phyloP scores from a whole-genome alignment of 1,139 yeast species.

The Lodderomyces metapsilosis region DNA sequence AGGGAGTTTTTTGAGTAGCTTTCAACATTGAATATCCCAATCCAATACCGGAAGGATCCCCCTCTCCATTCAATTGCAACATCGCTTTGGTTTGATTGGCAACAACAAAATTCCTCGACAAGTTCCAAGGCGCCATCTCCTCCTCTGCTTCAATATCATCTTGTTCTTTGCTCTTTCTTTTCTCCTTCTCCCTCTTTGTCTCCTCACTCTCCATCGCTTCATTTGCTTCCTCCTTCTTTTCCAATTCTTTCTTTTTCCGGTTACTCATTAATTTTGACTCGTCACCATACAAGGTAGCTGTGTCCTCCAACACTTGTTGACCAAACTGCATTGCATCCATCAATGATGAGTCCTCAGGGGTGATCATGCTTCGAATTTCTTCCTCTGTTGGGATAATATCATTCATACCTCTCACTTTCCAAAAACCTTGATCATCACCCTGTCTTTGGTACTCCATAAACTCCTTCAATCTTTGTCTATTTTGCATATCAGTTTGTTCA shows the following conservation, averaged over 20 bases:
- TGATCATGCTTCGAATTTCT: conserved; percentile 76
- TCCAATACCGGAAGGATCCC: conserved; percentile 93
- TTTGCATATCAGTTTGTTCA: conserved; percentile 96
- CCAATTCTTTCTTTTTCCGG: conserved; percentile 22
- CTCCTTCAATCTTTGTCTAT: conserved; percentile 90
- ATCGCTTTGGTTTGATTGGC: conserved; percentile 97
- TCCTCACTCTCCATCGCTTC: conserved; percentile 22
- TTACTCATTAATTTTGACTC: conserved; percentile 16
- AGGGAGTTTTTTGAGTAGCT: conserved; percentile 95
- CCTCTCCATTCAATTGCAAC: conserved; percentile 95
- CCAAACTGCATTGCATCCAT: conserved; percentile 94
- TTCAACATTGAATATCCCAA: conserved; percentile 87
- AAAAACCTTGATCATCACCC: conserved; percentile 92
- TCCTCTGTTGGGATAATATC: conserved; percentile 72
- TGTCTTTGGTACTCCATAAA: conserved; percentile 97
- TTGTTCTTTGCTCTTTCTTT: conserved; percentile 22
- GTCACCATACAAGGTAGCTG: conserved; percentile 48
- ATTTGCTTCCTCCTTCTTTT: conserved; percentile 17
- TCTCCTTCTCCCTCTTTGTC: conserved; percentile 18
- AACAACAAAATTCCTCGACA: conserved; percentile 82
- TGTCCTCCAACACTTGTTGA: conserved; percentile 78
- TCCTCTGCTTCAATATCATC: conserved; percentile 65
- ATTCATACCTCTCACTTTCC: conserved; percentile 76
- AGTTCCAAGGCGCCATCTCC: conserved; percentile 91
- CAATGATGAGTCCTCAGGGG: conserved; percentile 88